A percentile compares a stretch with the other conserved stretches of the same genome.
These are phyloP conservation scores for Aureobasidium vineae DNA, from an alignment of 2,329 filamentous ascomycete species.

Conservation along the genomic window DNA sequence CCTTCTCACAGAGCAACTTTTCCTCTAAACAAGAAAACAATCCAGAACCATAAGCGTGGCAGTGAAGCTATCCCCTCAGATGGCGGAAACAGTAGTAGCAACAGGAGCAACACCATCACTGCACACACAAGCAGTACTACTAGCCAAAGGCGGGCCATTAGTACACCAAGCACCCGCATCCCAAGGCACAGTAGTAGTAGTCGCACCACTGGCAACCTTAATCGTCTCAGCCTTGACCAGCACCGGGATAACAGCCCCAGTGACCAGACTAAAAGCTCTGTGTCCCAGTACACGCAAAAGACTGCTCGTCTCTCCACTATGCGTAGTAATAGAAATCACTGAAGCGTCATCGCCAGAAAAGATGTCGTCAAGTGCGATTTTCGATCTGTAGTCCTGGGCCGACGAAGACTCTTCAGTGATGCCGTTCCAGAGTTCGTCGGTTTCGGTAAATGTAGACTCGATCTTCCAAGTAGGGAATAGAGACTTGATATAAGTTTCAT, in stretches of 20 bases:
- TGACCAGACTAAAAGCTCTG: conserved; percentile 60
- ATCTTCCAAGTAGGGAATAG: conserved; percentile 57
- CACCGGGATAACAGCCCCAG: conserved; percentile 66
- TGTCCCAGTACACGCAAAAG: conserved; percentile 60
- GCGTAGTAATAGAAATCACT: conserved; percentile 60
- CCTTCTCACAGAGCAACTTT: no score
- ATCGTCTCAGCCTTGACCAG: conserved; percentile 59
- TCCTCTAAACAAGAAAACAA: not conserved
- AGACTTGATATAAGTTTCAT: conserved; percentile 53
- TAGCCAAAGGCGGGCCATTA: conserved; percentile 37
- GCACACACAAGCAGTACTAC: conserved; percentile 36
- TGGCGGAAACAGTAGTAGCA: conserved; percentile 14
- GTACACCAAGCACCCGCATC: conserved; percentile 39
- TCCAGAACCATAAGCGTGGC: no score
- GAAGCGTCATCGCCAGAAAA: conserved; percentile 54
- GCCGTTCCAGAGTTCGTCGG: conserved; percentile 55
- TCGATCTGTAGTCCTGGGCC: conserved; percentile 54
- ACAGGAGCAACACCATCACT: conserved; percentile 26
- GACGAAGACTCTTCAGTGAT: conserved; percentile 51
- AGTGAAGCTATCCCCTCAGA: not conserved
- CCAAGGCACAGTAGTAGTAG: conserved; percentile 35
- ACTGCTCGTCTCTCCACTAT: conserved; percentile 57
- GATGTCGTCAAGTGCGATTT: conserved; percentile 56
- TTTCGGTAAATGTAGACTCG: conserved; percentile 60
- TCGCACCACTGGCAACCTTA: conserved; percentile 36